Evolutionary conservation across 179 eudicot genomes (phyloP), one percentile per base, ranked within the genome.

Genomic region (Nepenthes alata): DNA sequence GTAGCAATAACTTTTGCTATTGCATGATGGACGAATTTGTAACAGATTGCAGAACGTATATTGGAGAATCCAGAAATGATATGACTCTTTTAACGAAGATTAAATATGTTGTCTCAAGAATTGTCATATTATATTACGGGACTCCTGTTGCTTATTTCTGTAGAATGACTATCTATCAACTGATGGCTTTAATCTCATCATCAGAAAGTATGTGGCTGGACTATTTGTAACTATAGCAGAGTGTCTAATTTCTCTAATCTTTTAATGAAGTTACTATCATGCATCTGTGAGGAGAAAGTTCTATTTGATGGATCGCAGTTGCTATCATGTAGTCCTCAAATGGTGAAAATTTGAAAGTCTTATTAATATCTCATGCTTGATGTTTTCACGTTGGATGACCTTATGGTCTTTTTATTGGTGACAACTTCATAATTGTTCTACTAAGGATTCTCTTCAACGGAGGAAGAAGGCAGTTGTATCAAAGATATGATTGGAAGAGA

Each of bases 371-470:
- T 66, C 75, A 59, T 25, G 25, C 25, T 25, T 25, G 25, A 25
- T 25, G 25, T 66, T 70, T 66, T 70, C 45, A 62, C 70, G 56
- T 80, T 77, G 74, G 78, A 70, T 70, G 72, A 75, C 25, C 59
- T 67, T 70, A 53, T 79, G 77, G 70, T 76, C 70, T 69, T 67
- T 77, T 58, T 81, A 63, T 75, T 62, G 58, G 55, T 53, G 64
- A 67, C 59, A 75, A 61, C 77, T 73, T 68, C 70, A 35, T 75
- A 75, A 47, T 74, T 73, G 73, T 51, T 65, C 69, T 25, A 65
- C 61, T 70, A 75, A 62, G 61, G 76, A 64, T 63, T 71, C 68
- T 68, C 59, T 64, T 78, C 59, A 55, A 53, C 53, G 25, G 25
- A 25, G 45, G 47, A 55, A 58, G 48, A 62, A 59, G 56, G 59